phyloP scores from a whole-genome alignment of 306 rosid genomes.

The Heteromeles arbutifolia region DNA sequence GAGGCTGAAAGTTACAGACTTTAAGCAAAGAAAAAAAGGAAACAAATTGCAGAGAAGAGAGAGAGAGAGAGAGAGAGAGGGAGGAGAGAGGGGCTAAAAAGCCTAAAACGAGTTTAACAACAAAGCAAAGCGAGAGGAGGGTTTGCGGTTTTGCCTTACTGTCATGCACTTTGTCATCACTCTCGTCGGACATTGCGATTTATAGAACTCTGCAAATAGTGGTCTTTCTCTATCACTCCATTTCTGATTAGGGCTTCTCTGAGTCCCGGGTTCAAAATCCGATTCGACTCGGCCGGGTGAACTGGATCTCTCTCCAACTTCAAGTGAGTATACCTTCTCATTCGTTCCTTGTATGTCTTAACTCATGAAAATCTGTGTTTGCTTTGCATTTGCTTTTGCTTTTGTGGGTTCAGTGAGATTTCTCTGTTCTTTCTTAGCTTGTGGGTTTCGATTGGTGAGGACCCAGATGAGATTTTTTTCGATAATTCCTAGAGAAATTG shows the following conservation, averaged over 20 bases:
- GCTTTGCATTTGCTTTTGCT: background rate
- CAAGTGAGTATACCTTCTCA: background rate
- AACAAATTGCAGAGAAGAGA: background rate
- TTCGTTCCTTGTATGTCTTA: background rate
- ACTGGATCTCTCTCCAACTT: slow-evolving; percentile 9
- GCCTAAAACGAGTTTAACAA: background rate
- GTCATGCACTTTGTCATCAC: slow-evolving; percentile 39
- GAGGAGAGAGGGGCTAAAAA: background rate
- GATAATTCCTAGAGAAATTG: slow-evolving; percentile 42
- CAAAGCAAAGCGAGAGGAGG: background rate
- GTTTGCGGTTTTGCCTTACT: slow-evolving; percentile 17
- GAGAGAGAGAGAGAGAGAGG: background rate
- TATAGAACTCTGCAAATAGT: background rate
- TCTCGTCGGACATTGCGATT: slow-evolving; percentile 29
- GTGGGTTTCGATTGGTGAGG: slow-evolving; percentile 18
- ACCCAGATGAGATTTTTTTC: slow-evolving; percentile 21
- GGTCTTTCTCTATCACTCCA: background rate
- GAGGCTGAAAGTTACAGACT: background rate
- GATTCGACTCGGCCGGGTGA: slow-evolving; percentile 27
- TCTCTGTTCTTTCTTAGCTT: slow-evolving; percentile 13
- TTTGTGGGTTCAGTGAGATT: slow-evolving; percentile 2
- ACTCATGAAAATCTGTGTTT: background rate
- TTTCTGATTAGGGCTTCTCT: slow-evolving; percentile 20
- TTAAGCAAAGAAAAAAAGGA: background rate
- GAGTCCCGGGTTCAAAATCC: slow-evolving; percentile 8